Base-by-base conservation (phyloP, 1,284 basidiomycete species). In the Tetrapyrgos nigripes region DNA sequence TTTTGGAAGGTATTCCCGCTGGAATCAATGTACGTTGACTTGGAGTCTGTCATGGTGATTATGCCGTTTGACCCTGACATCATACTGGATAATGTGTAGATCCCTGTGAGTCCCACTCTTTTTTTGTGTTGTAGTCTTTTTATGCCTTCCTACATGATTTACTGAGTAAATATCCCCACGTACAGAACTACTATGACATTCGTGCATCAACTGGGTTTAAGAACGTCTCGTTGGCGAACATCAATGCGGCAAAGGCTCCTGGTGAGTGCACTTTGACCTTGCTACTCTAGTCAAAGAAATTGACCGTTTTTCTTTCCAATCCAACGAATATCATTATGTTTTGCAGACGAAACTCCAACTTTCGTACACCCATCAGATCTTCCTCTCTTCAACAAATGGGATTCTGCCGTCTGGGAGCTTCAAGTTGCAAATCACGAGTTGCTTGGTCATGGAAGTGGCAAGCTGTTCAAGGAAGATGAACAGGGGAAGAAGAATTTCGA, bases 371-470 rank as follows among this genome's bases (percentile, higher is more conserved):
- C 90, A 11, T 86, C 88, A 59, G 93, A 86, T 66, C 76, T 84
- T 13, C 82, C 80, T 2, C 74, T 92, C 8, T 93, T 90, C 76
- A 88, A 90, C 63, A 77, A 80, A 29, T 94, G 90, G 91, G 89
- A 93, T 62, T 83, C 79, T 46, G 80, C 83, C 17, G 85, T 91
- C 0, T 94, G 94, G 63, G 92, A 94, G 64, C 78, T 95, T 0
- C 92, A 94, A 66, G 93, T 94, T 11, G 92, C 92, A 11, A 94
- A 92, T 68, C 92, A 94, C 68, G 92, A 94, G 65, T 76, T 94
- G 2, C 82, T 92, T 4, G 91, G 91, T 0, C 91, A 92, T 63
- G 90, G 90, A 10, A 88, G 88, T 9, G 93, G 93, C 21, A 93
- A 93, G 68, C 74, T 92, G 1, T 91, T 94, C 70, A 85, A 89